phyloP scores from a whole-genome alignment of 345 rosid genomes.

The Brassica napus region DNA sequence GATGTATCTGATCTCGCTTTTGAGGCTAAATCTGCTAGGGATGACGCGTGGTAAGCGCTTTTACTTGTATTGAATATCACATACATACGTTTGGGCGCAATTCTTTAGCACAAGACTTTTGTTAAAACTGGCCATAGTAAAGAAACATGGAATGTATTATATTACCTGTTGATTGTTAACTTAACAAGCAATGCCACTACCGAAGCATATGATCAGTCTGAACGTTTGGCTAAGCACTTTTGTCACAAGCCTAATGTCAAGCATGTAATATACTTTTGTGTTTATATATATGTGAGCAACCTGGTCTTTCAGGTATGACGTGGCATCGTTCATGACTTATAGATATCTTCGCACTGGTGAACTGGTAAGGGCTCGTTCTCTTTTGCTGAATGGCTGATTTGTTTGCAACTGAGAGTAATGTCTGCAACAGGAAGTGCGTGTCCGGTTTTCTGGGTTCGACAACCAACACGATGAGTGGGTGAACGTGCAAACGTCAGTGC shows the following conservation, averaged over 20 bases:
- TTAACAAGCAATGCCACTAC: not conserved
- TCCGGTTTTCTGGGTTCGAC: conserved; percentile 68
- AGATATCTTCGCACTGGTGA: conserved; percentile 62
- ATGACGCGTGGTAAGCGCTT: conserved; percentile 67
- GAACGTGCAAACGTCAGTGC: conserved; percentile 54
- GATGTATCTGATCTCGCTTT: conserved; percentile 63
- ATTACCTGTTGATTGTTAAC: conserved; percentile 3
- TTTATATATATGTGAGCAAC: not conserved
- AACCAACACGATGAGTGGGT: conserved; percentile 88
- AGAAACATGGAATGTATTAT: not conserved
- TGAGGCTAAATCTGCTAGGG: conserved; percentile 79
- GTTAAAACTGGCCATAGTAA: conserved; percentile 6
- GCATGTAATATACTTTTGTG: not conserved
- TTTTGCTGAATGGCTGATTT: conserved; percentile 12
- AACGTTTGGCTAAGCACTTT: not conserved
- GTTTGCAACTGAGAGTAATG: conserved; percentile 15
- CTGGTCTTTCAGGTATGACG: conserved; percentile 67
- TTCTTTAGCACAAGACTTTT: not conserved
- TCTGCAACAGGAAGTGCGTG: conserved; percentile 75
- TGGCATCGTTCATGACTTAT: conserved; percentile 58
- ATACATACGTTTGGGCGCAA: not conserved
- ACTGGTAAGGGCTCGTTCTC: conserved; percentile 51
- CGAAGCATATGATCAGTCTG: not conserved
- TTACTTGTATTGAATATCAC: conserved; percentile 13
- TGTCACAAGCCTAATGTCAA: not conserved